Percentiles rank a stretch among this genome's conserved stretches.
Conservation (phyloP, 2,329 filamentous ascomycete species). For the Ceratocystis albifundus region DNA sequence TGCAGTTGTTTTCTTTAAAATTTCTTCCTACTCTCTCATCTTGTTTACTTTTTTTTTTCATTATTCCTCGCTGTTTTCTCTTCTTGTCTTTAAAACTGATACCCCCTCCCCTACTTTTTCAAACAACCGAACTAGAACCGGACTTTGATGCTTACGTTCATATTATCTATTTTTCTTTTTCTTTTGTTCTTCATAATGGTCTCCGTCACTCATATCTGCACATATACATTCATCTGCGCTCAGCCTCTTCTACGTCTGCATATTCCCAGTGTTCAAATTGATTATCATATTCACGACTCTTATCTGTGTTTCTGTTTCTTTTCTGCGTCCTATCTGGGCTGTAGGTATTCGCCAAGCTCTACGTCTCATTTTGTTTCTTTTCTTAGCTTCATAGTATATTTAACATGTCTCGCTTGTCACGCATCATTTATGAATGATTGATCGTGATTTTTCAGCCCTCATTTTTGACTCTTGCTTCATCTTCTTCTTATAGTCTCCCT, state of each 20-base stretch:
- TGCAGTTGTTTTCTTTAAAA: neutral
- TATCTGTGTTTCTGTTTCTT: neutral
- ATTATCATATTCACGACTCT: neutral
- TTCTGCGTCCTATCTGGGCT: neutral
- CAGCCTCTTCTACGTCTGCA: neutral
- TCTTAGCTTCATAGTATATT: slow-evolving; percentile 2
- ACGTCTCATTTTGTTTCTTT: neutral
- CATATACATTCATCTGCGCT: neutral
- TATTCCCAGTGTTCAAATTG: too few relatives aligned
- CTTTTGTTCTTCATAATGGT: neutral
- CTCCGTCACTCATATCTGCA: neutral
- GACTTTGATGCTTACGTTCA: slow-evolving; percentile 16
- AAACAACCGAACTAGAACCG: slow-evolving; percentile 1
- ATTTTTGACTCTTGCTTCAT: neutral
- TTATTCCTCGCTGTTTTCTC: neutral
- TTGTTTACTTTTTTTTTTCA: neutral
- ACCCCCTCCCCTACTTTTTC: slow-evolving; percentile 5
- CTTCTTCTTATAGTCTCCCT: neutral
- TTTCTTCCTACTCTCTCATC: neutral
- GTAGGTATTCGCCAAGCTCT: neutral
- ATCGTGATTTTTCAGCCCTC: neutral
- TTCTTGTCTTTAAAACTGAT: slow-evolving; percentile 14
- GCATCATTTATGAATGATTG: slow-evolving; percentile 1
- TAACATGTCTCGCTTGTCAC: neutral
- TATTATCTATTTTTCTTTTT: neutral